Base-by-base conservation (phyloP, 768 basidiomycete species). In the Coprinopsis strossmayeri region DNA sequence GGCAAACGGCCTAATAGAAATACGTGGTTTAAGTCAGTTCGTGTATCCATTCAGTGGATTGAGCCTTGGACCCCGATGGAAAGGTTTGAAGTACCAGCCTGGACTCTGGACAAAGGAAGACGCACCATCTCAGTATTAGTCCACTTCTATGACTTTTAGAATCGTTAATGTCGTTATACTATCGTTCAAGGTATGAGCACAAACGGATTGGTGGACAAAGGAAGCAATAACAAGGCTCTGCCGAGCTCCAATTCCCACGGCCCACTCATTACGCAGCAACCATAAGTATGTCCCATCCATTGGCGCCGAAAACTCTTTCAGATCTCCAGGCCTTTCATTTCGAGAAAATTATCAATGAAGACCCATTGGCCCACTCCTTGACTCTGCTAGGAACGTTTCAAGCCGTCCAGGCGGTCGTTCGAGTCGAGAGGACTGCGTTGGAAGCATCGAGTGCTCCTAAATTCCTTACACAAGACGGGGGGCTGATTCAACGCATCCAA, bases 361-460 rank as follows among this genome's bases (percentile, higher is more conserved):
- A 87, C 62, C 70, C 84, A 0, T 57, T 76, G 7, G 76, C 78
- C 1, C 82, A 81, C 52, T 74, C 73, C 2, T 52, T 89, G 27
- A 79, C 74, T 35, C 67, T 92, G 77, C 94, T 2, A 91, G 93
- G 3, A 77, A 70, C 1, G 69, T 88, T 11, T 78, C 69, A 21
- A 46, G 54, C 50, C 1, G 63, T 71, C 1, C 69, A 70, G 26
- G 81, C 86, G 2, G 82, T 94, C 53, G 58, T 93, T n/a, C 78
- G 83, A 30, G 68, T 94, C 32, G 87, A 91, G 61, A 90, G 83
- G 60, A 84, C 84, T 0, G 75, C 85, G 1, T 70, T 93, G 49
- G 66, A 77, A n/a, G 50, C 70, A 5, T 61, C 69, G 5, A 57
- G 68, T 17, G 71, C 66, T 20, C 52, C 61, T 13, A 48, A 59